Conservation (phyloP, 345 rosid genomes). For the Gossypium turneri region DNA sequence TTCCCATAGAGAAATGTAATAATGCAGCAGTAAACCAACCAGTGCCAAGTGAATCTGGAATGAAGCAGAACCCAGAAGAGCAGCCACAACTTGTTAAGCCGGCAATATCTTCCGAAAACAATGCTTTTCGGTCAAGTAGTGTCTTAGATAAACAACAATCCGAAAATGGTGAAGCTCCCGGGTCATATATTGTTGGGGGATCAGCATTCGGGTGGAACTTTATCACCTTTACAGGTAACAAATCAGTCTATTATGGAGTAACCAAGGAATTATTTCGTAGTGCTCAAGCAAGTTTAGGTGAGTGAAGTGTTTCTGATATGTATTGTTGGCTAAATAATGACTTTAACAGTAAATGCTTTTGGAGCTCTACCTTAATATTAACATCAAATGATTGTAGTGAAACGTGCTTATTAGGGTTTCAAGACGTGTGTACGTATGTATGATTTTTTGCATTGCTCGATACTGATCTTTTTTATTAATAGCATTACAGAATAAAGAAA, state of each 20-base stretch:
- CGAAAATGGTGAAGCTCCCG: slow-evolving; percentile 24
- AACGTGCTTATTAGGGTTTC: neutral
- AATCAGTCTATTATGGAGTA: slow-evolving; percentile 58
- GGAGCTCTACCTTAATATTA: neutral
- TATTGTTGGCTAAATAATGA: neutral
- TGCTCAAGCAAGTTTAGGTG: slow-evolving; percentile 30
- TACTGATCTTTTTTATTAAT: no score
- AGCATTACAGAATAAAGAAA: no score
- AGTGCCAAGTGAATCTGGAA: slow-evolving; percentile 30
- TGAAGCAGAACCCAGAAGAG: slow-evolving; percentile 22
- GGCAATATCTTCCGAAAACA: slow-evolving; percentile 29
- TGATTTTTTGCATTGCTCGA: no score
- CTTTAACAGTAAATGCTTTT: neutral
- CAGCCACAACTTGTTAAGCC: slow-evolving; percentile 15
- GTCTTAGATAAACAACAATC: slow-evolving; percentile 28
- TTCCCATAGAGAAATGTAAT: slow-evolving; percentile 25
- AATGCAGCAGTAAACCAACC: slow-evolving; percentile 10
- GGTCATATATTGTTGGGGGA: slow-evolving; percentile 46
- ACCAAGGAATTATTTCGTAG: slow-evolving; percentile 68
- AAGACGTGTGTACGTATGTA: no score
- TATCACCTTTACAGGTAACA: slow-evolving; percentile 44
- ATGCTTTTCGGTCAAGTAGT: slow-evolving; percentile 16
- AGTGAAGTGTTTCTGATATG: slow-evolving; percentile 13
- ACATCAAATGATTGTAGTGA: neutral
- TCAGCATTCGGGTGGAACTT: slow-evolving; percentile 86